Evolutionary conservation across 169 alveolate species (phyloP).

Genomic region (Eimeria zaria): DNA sequence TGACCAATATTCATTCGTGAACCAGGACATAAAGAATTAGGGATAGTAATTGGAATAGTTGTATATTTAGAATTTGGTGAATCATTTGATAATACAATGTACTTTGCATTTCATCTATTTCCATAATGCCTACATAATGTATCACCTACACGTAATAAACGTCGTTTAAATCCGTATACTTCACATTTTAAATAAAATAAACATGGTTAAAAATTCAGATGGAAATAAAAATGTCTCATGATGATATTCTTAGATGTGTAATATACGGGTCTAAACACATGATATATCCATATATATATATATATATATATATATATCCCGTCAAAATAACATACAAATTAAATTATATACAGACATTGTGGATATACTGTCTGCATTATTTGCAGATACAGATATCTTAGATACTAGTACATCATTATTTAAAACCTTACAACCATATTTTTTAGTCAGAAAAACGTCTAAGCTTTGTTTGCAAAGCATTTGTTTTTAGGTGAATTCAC

Average conservation of each 20-base stretch:
- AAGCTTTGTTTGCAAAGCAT: slow-evolving; percentile 53
- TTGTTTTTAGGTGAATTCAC: slow-evolving; percentile 64
- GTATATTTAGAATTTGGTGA: slow-evolving; percentile 17
- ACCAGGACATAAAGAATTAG: slow-evolving; percentile 36
- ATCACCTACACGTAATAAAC: slow-evolving; percentile 74
- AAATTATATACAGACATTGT: background rate
- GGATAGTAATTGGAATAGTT: slow-evolving; percentile 28
- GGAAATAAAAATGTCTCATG: slow-evolving; percentile 20
- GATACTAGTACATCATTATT: slow-evolving; percentile 67
- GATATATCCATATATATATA: slow-evolving; percentile 1
- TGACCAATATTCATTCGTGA: slow-evolving; percentile 47
- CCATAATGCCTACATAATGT: slow-evolving; percentile 73
- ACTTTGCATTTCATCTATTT: slow-evolving; percentile 65
- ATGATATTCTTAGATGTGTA: too few relatives aligned
- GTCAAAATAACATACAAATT: slow-evolving; percentile 65
- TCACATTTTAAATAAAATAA: slow-evolving; percentile 58
- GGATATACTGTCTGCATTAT: background rate
- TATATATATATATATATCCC: slow-evolving; percentile 16
- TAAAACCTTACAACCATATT: slow-evolving; percentile 62
- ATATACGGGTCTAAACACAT: too few relatives aligned
- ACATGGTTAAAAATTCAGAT: background rate
- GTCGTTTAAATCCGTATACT: slow-evolving; percentile 67
- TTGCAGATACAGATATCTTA: slow-evolving; percentile 27
- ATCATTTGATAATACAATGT: slow-evolving; percentile 54
- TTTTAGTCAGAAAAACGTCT: slow-evolving; percentile 70